Evolutionary conservation across 331 rosid genomes (phyloP), one percentile per base, ranked within the genome.

Genomic region (Spiraea crenata): DNA sequence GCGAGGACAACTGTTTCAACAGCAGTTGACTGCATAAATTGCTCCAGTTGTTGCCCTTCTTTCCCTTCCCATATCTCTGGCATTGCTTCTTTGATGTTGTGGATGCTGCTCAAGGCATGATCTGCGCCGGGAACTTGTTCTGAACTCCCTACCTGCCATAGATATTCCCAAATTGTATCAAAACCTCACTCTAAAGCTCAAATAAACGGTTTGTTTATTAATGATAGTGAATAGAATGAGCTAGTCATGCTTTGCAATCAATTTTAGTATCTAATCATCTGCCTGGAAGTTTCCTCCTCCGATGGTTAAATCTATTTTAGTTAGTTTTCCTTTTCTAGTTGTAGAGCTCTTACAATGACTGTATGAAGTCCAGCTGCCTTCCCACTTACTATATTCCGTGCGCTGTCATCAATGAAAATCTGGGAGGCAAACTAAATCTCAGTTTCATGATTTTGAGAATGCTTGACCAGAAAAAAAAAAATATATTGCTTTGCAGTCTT

Each of bases 321-420:
- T 9, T 69, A 13, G 11, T 34, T 41, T 2, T 7, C 11, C 4
- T 16, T 38, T 11, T 1, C 12, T 54, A 35, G 9, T 61, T 73
- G 79, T 37, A 60, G 42, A 61, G 67, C 8, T 49, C 96, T 86
- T 86, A 92, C 98, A 11, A 92, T 75, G 51, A 92, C 96, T 35
- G 96, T 90, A 59, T 81, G 82, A 74, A 92, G 89, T 70, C 97
- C 92, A 44, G 85, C 93, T 70, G 77, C 88, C 79, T 90, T 92
- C 67, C 90, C 98, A 55, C 85, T 88, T 54, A 86, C 96, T 73
- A 92, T 80, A 76, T 92, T 92, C 85, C 92, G 80, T 57, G 64
- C 72, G 74, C 98, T 92, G 73, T 90, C 98, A 69, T 92, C 93
- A 17, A 90, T 85, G 91, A 92, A 92, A 75, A 92, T 73, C 98